These are phyloP conservation scores for Paramarasmius palmivorus DNA, from an alignment of 1,284 basidiomycete genomes.

Conservation along the genomic window DNA sequence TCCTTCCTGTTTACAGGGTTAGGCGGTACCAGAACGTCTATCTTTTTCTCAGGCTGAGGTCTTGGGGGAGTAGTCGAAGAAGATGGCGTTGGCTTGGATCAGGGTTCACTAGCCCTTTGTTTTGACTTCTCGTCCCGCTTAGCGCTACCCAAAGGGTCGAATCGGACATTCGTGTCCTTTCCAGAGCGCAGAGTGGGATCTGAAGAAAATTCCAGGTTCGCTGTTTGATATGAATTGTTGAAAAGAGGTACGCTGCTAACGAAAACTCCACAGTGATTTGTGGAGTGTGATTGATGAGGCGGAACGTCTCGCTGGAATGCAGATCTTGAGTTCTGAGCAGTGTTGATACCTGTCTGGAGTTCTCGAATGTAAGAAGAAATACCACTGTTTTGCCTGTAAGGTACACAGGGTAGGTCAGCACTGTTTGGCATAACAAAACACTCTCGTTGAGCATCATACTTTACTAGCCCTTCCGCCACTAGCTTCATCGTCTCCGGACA, in stretches of 20 bases:
- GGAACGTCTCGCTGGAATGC: neutral
- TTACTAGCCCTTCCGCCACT: neutral
- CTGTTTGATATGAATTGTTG: neutral
- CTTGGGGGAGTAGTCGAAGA: neutral
- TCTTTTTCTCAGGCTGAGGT: neutral
- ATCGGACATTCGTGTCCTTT: neutral
- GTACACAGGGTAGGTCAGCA: neutral
- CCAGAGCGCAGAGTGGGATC: neutral
- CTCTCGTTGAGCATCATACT: neutral
- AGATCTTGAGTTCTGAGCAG: neutral
- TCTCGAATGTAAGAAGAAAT: neutral
- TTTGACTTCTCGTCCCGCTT: neutral
- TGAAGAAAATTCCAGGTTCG: neutral
- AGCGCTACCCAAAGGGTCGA: neutral
- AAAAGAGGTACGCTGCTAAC: neutral
- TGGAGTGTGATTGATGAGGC: neutral
- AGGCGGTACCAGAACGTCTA: neutral
- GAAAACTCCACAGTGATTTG: neutral
- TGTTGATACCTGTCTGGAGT: too few relatives aligned
- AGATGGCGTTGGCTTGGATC: neutral
- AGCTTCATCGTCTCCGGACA: neutral
- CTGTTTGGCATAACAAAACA: neutral
- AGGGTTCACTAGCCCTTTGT: neutral
- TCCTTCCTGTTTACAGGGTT: constrained; percentile 2
- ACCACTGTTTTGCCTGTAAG: neutral